Evolutionary conservation across 2,329 filamentous ascomycete genomes (phyloP).

Genomic region (Malbranchea zuffiana): DNA sequence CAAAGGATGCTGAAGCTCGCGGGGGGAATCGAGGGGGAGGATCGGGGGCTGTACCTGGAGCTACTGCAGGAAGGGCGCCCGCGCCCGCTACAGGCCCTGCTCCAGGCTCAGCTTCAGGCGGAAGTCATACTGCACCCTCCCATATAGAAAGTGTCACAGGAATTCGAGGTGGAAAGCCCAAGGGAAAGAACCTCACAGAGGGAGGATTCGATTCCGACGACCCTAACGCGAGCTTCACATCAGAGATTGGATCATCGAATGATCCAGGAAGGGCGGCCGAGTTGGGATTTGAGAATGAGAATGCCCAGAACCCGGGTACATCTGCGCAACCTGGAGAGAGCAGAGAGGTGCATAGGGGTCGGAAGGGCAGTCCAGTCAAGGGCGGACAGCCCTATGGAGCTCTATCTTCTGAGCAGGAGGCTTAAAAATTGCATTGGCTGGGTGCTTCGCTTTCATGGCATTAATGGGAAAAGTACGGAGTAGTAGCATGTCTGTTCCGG

Average conservation of each 20-base stretch:
- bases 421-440: too few species aligned
- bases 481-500: too few species aligned
- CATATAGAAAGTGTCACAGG: constrained; percentile 29
- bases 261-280: constrained; percentile 45
- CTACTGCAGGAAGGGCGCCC: constrained; percentile 16
- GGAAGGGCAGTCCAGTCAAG: background rate
- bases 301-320: constrained; percentile 21
- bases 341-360: constrained; percentile 19
- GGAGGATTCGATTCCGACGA: constrained; percentile 35
- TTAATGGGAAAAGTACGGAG: too few species aligned
- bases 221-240: constrained; percentile 38
- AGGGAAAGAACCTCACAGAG: constrained; percentile 43
- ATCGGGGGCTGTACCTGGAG: constrained; percentile 29
- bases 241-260: constrained; percentile 44
- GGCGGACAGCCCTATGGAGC: constrained; percentile 1
- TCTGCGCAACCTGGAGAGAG: constrained; percentile 17
- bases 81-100: constrained; percentile 15
- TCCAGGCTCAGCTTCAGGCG: constrained; percentile 20
- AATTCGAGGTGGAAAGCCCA: constrained; percentile 31
- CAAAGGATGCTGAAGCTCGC: constrained; percentile 37
- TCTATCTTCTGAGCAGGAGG: constrained; percentile 14
- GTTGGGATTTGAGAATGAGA: constrained; percentile 25
- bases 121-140: constrained; percentile 28
- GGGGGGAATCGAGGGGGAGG: constrained; percentile 28
- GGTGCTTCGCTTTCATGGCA: too few species aligned